A percentile compares a stretch with the other conserved stretches of the same genome.
Evolutionary conservation across 1,139 yeast genomes (phyloP).

Genomic region (Debaryomyces psychrophilus): DNA sequence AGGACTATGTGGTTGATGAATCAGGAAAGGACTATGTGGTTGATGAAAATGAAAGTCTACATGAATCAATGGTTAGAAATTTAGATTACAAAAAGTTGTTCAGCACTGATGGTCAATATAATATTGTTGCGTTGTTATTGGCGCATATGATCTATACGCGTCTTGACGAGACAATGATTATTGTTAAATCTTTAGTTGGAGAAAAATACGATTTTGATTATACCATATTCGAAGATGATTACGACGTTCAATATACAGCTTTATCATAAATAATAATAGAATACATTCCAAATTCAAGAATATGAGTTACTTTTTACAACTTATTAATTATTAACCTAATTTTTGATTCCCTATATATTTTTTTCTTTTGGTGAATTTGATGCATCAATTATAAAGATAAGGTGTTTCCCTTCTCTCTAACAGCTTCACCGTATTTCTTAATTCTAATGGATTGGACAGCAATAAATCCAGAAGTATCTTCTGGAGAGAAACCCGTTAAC

Average conservation of each 20-base stretch:
- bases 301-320: neutral
- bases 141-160: slow-evolving; percentile 38
- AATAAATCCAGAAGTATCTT: slow-evolving; percentile 95
- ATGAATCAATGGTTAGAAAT: slow-evolving; percentile 15
- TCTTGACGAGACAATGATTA: slow-evolving; percentile 34
- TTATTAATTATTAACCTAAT: slow-evolving; percentile 7
- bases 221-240: slow-evolving; percentile 5
- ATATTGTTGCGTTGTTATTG: slow-evolving; percentile 32
- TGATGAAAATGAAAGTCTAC: slow-evolving; percentile 8
- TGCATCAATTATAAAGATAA: slow-evolving; percentile 41
- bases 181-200: slow-evolving; percentile 40
- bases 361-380: neutral
- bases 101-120: slow-evolving; percentile 38
- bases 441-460: slow-evolving; percentile 97
- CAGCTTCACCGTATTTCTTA: slow-evolving; percentile 96
- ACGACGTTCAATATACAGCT: neutral
- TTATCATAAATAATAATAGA: neutral
- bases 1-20: slow-evolving; percentile 3
- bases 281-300: neutral
- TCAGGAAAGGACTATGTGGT: slow-evolving; percentile 7
- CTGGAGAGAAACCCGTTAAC: slow-evolving; percentile 96
- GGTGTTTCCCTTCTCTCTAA: slow-evolving; percentile 70
- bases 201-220: slow-evolving; percentile 26
- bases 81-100: slow-evolving; percentile 33
- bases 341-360: neutral